Conservation (phyloP, 176 grass and related monocot species). For the Eragrostis curvula region DNA sequence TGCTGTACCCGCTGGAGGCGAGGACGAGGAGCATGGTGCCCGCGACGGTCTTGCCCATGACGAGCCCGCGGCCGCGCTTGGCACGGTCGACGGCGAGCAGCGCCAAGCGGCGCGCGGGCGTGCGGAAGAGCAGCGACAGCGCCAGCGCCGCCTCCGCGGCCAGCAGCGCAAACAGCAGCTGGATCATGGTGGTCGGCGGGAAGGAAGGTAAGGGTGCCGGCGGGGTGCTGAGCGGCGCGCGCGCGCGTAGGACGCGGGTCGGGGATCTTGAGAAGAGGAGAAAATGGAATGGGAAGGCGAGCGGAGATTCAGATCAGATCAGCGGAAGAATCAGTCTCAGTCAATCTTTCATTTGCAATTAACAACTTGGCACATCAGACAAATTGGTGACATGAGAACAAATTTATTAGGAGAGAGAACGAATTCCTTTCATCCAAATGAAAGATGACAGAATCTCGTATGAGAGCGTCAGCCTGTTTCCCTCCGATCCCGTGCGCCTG, state of each 20-base stretch:
- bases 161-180: constrained; percentile 65
- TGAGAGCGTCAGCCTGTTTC: too few relatives aligned
- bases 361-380: too few relatives aligned
- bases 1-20: constrained; percentile 56
- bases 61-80: constrained; percentile 63
- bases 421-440: too few relatives aligned
- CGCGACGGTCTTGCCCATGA: constrained; percentile 63
- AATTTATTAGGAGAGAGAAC: too few relatives aligned
- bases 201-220: background rate
- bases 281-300: background rate
- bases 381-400: too few relatives aligned
- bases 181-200: constrained; percentile 53
- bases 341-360: too few relatives aligned
- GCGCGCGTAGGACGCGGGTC: background rate
- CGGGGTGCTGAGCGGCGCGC: background rate
- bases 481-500: too few relatives aligned
- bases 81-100: constrained; percentile 53
- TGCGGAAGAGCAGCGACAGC: constrained; percentile 64
- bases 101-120: constrained; percentile 48
- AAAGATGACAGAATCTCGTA: too few relatives aligned
- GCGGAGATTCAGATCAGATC: background rate
- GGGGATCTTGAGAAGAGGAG: constrained; percentile 1
- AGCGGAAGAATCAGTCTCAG: too few relatives aligned
- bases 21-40: constrained; percentile 61
- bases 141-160: constrained; percentile 59